These are phyloP conservation scores for Gillenia trifoliata DNA, from an alignment of 306 rosid species.

Conservation along the genomic window DNA sequence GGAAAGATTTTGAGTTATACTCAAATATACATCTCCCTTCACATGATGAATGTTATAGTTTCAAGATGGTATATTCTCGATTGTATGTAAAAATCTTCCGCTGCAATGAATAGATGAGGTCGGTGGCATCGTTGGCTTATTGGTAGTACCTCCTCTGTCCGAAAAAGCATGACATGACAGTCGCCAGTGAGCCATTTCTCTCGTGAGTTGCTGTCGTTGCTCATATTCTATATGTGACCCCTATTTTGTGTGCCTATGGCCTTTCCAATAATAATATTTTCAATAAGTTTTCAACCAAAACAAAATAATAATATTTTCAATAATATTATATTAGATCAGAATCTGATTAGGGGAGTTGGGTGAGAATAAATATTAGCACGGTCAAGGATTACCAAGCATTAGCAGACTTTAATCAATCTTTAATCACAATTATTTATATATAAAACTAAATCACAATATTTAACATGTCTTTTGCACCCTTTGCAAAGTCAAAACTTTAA, in stretches of 20 bases:
- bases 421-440: background rate
- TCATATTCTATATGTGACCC: background rate
- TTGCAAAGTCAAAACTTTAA: background rate
- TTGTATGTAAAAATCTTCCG: background rate
- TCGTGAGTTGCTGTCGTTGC: background rate
- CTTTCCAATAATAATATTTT: background rate
- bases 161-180: background rate
- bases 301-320: background rate
- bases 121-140: background rate
- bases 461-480: background rate
- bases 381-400: slow-evolving; percentile 7
- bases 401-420: background rate
- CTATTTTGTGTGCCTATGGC: background rate
- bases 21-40: too few relatives aligned
- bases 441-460: background rate
- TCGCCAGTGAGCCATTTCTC: background rate
- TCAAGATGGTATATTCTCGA: too few relatives aligned
- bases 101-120: background rate
- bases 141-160: background rate
- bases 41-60: too few relatives aligned
- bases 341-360: background rate
- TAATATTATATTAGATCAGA: background rate
- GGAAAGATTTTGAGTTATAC: too few relatives aligned
- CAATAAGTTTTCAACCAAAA: too few relatives aligned
- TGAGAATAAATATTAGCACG: background rate